Base-by-base conservation (phyloP, 768 basidiomycete genomes). In the Rhodotorula babjevae region DNA sequence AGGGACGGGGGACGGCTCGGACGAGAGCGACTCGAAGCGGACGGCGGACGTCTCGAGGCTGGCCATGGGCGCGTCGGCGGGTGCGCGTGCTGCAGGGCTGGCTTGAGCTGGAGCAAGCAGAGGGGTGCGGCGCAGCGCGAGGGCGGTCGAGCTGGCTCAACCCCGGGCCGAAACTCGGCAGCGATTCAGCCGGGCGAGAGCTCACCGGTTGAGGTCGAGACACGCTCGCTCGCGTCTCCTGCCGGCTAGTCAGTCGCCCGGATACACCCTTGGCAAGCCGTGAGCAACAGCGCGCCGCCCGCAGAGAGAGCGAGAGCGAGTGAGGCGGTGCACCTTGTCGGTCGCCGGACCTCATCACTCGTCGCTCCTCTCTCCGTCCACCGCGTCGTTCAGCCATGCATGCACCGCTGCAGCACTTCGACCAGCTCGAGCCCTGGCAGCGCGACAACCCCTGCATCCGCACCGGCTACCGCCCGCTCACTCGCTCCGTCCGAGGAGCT, bases 371-470 rank as follows among this genome's bases (percentile, higher is more conserved):
- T 44, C 36, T 29, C 23, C 15, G 6, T 33, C 62, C 49, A 18
- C 52, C 16, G 23, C 44, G 27, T 9, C 36, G 36, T 9, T 36
- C 59, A 12, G 12, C 21, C 44, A 31, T 50, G 46, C 29, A 33
- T 25, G 36, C 19, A 18, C 12, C 44, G 6, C 63, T 73, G 4
- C 55, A 69, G 8, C 52, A 49, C 10, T 69, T 33, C 68, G 64
- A 69, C 31, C 63, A 75, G 31, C 69, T 71, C 25, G 59, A 64
- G 23, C 50, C 62, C 2, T 75, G 74, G 74, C 70, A 64, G 31
- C 12, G 33, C 3, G 74, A 75, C 70, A 75, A 75, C 52, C 60
- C 42, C 9, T 47, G 44, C 36, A 61, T 61, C 42, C 19, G 21
- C 36, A 14, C 36, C 10, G 60, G 60, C 21, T 61, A 61, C 44